Percentiles rank a stretch among this genome's conserved stretches.
Conservation (phyloP, 306 rosid species). For the Spatholobus suberectus region DNA sequence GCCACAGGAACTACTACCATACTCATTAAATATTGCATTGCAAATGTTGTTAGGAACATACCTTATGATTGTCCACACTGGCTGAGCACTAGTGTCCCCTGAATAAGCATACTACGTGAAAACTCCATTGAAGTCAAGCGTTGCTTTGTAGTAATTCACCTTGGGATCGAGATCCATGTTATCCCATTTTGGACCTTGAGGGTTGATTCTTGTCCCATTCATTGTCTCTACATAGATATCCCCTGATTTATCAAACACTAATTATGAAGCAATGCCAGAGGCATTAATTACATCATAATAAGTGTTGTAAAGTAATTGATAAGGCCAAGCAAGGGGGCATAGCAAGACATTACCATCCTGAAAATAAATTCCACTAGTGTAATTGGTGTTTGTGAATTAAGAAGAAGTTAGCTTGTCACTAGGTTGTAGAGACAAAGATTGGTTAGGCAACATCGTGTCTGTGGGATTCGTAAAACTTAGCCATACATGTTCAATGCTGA, state of each 20-base stretch:
- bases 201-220: slow-evolving; percentile 21
- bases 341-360: too few relatives aligned
- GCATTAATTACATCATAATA: too few relatives aligned
- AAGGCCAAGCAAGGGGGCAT: slow-evolving; percentile 50
- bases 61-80: slow-evolving; percentile 38
- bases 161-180: neutral
- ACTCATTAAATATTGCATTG: neutral
- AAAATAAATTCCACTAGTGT: slow-evolving; percentile 57
- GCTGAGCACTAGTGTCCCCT: slow-evolving; percentile 14
- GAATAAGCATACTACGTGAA: slow-evolving; percentile 59
- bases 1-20: slow-evolving; percentile 51
- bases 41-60: slow-evolving; percentile 47
- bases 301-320: neutral
- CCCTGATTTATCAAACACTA: slow-evolving; percentile 54
- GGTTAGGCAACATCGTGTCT: slow-evolving; percentile 66
- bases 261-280: neutral
- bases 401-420: slow-evolving; percentile 25
- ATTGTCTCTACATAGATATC: slow-evolving; percentile 32
- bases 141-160: slow-evolving; percentile 56
- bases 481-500: slow-evolving; percentile 50
- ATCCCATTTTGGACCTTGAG: neutral
- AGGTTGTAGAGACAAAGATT: neutral
- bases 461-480: slow-evolving; percentile 64
- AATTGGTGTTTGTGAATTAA: slow-evolving; percentile 46
- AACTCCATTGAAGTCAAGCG: slow-evolving; percentile 67